A percentile compares a stretch with the other conserved stretches of the same genome.
These are phyloP conservation scores for Cladophialophora immunda DNA, from an alignment of 2,329 filamentous ascomycete genomes.

Conservation along the genomic window DNA sequence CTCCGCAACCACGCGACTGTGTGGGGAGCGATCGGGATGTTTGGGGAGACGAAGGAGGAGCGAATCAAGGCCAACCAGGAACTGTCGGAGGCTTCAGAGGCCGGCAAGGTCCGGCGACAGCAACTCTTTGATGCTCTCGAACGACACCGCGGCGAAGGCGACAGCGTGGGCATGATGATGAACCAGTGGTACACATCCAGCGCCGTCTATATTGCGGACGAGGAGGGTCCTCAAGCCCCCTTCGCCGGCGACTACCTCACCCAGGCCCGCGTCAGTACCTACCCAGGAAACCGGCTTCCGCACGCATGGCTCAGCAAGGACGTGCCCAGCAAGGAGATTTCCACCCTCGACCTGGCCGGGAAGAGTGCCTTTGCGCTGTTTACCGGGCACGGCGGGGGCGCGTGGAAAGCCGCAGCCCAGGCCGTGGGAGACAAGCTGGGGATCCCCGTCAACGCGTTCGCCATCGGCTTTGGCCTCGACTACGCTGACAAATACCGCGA, in stretches of 20 bases:
- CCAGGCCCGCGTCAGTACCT: conserved; percentile 59
- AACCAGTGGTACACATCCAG: conserved; percentile 60
- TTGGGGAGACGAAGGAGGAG: conserved; percentile 48
- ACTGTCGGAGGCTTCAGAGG: conserved; percentile 49
- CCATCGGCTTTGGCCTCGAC: conserved; percentile 66
- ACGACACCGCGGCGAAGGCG: conserved; percentile 58
- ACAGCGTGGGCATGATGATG: conserved; percentile 68
- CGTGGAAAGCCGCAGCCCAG: conserved; percentile 61
- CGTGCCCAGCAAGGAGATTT: conserved; percentile 57
- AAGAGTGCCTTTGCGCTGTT: conserved; percentile 61
- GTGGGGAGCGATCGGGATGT: conserved; percentile 57
- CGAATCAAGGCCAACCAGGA: conserved; percentile 50
- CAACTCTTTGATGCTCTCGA: conserved; percentile 54
- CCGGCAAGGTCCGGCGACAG: conserved; percentile 50
- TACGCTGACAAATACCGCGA: conserved; percentile 70
- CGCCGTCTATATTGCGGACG: conserved; percentile 57
- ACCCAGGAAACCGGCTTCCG: conserved; percentile 68
- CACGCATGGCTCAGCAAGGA: conserved; percentile 68
- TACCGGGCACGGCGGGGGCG: conserved; percentile 63
- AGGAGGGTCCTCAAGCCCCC: conserved; percentile 47
- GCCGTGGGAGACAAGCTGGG: conserved; percentile 51
- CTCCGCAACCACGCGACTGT: conserved; percentile 60
- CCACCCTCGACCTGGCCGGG: conserved; percentile 68
- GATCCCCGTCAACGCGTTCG: conserved; percentile 59
- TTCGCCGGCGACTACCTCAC: conserved; percentile 51